Base-by-base conservation (phyloP, 495 filamentous ascomycete genomes). In the Daldinia loculata region DNA sequence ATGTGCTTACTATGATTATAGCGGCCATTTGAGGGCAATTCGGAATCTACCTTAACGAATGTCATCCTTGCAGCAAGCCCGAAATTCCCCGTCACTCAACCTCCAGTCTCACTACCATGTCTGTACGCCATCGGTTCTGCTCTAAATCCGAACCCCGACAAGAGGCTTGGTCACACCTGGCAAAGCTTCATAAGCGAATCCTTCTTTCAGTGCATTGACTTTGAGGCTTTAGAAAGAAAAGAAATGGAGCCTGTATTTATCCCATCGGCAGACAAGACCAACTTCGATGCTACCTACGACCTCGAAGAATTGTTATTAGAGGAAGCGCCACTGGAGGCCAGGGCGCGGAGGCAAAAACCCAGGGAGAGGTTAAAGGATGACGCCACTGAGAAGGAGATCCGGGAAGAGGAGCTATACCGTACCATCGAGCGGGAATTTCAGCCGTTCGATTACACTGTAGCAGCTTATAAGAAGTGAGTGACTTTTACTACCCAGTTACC, bases 281-380 rank as follows among this genome's bases (percentile, higher is more conserved):
- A 99, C 79, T 99, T 99, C 69, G 95, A 99, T 80, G 95, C 95
- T 4, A 99, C 95, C 1, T 99, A 99, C 76, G 95, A 99, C 80
- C 80, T 99, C 60, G 95, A 99, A 76, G 95, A 99, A 78, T 80
- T 99, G 29, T 80, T 99, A 24, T 80, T 99, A 53, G 96, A 99
- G 80, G 95, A 99, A 78, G 96, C 95, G 27, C 95, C 95, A 12
- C 82, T 99, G 5, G 95, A 99, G 80, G 95, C 96, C 34, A 84
- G 95, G 68, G 93, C 95, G 45, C 88, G 95, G 67, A 86, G 94
- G 72, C 95, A 99, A 78, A 97, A 97, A 77, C 95, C 95, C 0
- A 87, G 95, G 59, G 94, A 96, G 65, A 89, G 91, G 77, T 81
- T 99, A 68, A 93, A 94, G 77, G 93, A 97, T 0, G 95, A 98